Base-by-base conservation (phyloP, 2,329 filamentous ascomycete species). In the Arthroderma sp. region DNA sequence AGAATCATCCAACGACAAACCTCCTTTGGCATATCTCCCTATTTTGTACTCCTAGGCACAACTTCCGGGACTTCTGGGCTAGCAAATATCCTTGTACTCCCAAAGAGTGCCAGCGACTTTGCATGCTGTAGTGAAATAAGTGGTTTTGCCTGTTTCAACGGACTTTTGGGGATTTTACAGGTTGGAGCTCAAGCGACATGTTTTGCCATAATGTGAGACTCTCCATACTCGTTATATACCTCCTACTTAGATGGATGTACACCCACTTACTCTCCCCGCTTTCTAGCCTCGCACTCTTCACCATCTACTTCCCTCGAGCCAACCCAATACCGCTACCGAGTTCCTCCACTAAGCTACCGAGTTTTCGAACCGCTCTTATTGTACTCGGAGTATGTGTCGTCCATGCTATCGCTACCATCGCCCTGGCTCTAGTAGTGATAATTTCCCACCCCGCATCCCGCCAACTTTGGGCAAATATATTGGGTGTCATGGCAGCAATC, bases 11-110 rank as follows among this genome's bases (percentile, higher is more conserved):
- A 76, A 36, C 78, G 87, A 45, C 78, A 81, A 49, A 91, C 85
- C 9, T 93, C 89, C 22, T 89, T 94, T 62, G 91, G 91, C 50
- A 88, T 98, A 50, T 95, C 88, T 29, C 89, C 91, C 6, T 91
- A 89, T 64, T 98, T 94, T 60, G 80, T 98, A 51, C 76, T 96
- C 1, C 78, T 98, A n/a, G 91, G 91, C 48, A 85, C 84, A 28
- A 89, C 89, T 1, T 93, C 86, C 5, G 84, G 84, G 55, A 94
- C 84, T 42, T 85, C 83, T 40, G 83, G 85, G 28, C 86, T 98
- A 56, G 85, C 85, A 51, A 96, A 96, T 59, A 95, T 98, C 58
- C 70, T 96, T 43, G 82, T 85, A 0, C 76, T 94, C 9, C 84
- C 85, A n/a, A 77, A 80, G 47, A 94, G 85, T 46, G 77, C 85